These are phyloP conservation scores for Spathaspora gorwiae DNA, from an alignment of 805 yeast species.

Conservation along the genomic window DNA sequence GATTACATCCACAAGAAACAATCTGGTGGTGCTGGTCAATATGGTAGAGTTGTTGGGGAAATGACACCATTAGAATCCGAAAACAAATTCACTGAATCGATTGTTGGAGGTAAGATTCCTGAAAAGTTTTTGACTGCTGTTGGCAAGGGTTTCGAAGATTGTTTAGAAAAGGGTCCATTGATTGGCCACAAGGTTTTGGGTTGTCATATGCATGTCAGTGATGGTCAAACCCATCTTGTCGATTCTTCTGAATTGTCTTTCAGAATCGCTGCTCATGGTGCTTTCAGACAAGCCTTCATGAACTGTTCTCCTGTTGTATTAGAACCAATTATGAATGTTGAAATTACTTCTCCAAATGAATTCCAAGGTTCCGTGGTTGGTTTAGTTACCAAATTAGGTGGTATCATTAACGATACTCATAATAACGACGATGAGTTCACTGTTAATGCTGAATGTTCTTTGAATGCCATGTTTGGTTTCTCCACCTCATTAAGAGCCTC, in stretches of 20 bases:
- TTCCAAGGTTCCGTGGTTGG: constrained; percentile 94
- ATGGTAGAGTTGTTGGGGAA: constrained; percentile 90
- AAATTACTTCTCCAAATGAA: constrained; percentile 91
- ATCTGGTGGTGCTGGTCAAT: constrained; percentile 99
- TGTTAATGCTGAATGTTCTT: constrained; percentile 90
- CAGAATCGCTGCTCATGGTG: constrained; percentile 86
- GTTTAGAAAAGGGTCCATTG: constrained; percentile 92
- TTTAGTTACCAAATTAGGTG: constrained; percentile 84
- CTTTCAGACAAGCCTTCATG: constrained; percentile 87
- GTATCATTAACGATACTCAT: constrained; percentile 90
- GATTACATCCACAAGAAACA: constrained; percentile 97
- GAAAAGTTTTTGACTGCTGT: constrained; percentile 93
- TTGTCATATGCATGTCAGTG: constrained; percentile 87
- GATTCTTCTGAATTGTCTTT: constrained; percentile 96
- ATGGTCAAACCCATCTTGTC: constrained; percentile 96
- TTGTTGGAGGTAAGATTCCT: constrained; percentile 95
- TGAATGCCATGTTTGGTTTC: constrained; percentile 93
- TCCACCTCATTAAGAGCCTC: constrained; percentile 93
- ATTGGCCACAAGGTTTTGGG: constrained; percentile 93
- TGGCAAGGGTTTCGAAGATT: constrained; percentile 92
- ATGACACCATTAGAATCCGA: constrained; percentile 60
- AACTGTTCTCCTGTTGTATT: constrained; percentile 80
- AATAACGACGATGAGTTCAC: constrained; percentile 93
- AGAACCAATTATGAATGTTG: constrained; percentile 95
- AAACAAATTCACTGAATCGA: constrained; percentile 76